Conservation (phyloP, 2,329 filamentous ascomycete genomes). For the Alternaria metachromatica region DNA sequence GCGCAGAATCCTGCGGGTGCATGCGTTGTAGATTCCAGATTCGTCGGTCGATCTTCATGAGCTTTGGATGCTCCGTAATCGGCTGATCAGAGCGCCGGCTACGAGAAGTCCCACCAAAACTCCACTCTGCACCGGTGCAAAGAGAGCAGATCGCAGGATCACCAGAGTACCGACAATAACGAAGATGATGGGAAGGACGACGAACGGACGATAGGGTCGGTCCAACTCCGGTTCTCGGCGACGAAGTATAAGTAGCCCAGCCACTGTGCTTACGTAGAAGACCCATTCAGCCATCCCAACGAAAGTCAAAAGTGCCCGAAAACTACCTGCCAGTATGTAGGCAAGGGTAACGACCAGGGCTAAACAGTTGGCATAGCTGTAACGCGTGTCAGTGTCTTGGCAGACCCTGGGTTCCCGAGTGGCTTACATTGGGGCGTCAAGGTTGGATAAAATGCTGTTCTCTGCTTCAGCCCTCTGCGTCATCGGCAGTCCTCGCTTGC, state of each 20-base stretch:
- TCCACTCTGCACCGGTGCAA: constrained; percentile 62
- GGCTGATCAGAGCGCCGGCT: constrained; percentile 54
- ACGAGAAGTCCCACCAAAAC: constrained; percentile 61
- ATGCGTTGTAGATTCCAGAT: not conserved
- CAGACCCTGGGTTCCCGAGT: not conserved
- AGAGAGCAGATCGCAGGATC: constrained; percentile 64
- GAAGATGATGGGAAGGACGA: constrained; percentile 62
- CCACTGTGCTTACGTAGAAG: constrained; percentile 69
- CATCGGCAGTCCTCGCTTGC: constrained; percentile 36
- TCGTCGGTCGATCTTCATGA: not conserved
- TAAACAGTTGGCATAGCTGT: constrained; percentile 39
- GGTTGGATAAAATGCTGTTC: constrained; percentile 10
- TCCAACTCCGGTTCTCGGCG: constrained; percentile 62
- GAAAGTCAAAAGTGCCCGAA: constrained; percentile 65
- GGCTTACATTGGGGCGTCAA: constrained; percentile 45
- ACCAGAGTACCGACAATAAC: constrained; percentile 66
- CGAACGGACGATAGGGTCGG: constrained; percentile 63
- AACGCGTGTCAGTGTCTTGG: constrained; percentile 9
- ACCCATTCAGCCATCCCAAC: constrained; percentile 57
- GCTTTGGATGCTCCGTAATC: constrained; percentile 21
- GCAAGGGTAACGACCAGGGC: constrained; percentile 52
- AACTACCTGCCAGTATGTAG: constrained; percentile 67
- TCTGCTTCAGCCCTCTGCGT: constrained; percentile 5
- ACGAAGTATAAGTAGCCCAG: constrained; percentile 65
- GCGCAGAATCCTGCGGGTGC: not conserved